Evolutionary conservation across 441 rosid species (phyloP).

Genomic region (Pelargonium myrrhifolium): DNA sequence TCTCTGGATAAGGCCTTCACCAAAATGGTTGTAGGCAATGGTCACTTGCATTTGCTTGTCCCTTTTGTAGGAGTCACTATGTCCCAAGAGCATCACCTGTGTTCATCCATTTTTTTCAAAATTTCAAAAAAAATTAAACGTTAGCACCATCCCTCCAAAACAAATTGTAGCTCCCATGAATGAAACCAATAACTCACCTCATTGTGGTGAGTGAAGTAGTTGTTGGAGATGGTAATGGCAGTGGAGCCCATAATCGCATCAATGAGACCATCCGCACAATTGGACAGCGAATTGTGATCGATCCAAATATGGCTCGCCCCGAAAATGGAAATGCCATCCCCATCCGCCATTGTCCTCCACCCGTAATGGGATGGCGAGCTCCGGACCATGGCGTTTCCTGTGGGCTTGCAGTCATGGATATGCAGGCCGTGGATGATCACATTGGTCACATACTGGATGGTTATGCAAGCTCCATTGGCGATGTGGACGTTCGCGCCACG

Average conservation of each 20-base stretch:
- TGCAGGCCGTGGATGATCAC: constrained; percentile 83
- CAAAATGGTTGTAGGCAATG: constrained; percentile 90
- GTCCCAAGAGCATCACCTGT: constrained; percentile 79
- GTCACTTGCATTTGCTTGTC: constrained; percentile 94
- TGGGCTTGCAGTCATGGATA: constrained; percentile 78
- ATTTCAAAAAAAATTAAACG: neutral
- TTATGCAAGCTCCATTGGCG: constrained; percentile 80
- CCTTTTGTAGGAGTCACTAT: constrained; percentile 71
- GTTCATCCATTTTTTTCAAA: too few relatives aligned
- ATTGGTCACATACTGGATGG: constrained; percentile 73
- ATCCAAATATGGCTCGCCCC: constrained; percentile 91
- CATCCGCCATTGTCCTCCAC: constrained; percentile 93
- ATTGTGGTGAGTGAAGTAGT: constrained; percentile 82
- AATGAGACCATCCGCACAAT: constrained; percentile 88
- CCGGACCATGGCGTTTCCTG: constrained; percentile 88
- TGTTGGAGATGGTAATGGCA: constrained; percentile 87
- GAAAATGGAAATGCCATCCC: constrained; percentile 80
- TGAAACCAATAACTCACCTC: constrained; percentile 38
- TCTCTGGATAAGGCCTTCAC: constrained; percentile 89
- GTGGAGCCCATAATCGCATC: constrained; percentile 96
- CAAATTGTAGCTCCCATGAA: neutral
- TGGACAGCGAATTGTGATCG: constrained; percentile 82
- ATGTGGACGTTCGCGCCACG: constrained; percentile 82
- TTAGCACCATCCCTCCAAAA: neutral
- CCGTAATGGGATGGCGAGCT: constrained; percentile 77